Conservation (phyloP, 176 grass and related monocot genomes). For the Miscanthus lutarioriparius region DNA sequence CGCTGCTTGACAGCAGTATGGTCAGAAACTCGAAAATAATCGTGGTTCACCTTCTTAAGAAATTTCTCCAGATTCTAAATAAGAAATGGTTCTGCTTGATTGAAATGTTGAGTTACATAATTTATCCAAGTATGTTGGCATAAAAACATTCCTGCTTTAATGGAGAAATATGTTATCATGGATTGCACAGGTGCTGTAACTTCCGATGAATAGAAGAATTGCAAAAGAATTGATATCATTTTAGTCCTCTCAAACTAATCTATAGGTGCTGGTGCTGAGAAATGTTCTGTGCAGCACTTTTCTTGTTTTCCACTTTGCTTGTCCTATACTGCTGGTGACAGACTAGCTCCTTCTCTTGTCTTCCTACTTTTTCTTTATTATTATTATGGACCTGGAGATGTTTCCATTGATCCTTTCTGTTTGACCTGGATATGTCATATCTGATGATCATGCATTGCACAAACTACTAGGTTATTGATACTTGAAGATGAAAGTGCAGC, state of each 20-base stretch:
- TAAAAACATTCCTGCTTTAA: not conserved
- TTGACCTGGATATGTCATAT: not conserved
- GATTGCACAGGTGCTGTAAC: not conserved
- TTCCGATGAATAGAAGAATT: not conserved
- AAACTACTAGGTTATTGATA: not conserved
- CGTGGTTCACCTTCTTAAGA: not conserved
- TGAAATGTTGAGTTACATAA: not conserved
- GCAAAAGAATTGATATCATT: not conserved
- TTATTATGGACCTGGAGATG: too few relatives aligned
- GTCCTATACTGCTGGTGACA: not conserved
- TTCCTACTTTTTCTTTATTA: not conserved
- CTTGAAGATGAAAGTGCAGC: not conserved
- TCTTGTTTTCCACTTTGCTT: constrained; percentile 1
- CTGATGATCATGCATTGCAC: not conserved
- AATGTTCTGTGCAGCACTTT: not conserved
- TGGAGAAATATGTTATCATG: not conserved
- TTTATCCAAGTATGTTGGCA: not conserved
- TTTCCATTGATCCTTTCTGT: too few relatives aligned
- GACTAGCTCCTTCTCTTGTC: not conserved
- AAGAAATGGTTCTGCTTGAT: not conserved
- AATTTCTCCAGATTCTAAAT: not conserved
- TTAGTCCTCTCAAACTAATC: not conserved
- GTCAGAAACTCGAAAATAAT: constrained; percentile 17
- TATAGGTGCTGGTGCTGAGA: not conserved
- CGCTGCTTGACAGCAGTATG: not conserved